Evolutionary conservation across 164 flowering plant genomes (phyloP).

Genomic region (Vitis labrusca): DNA sequence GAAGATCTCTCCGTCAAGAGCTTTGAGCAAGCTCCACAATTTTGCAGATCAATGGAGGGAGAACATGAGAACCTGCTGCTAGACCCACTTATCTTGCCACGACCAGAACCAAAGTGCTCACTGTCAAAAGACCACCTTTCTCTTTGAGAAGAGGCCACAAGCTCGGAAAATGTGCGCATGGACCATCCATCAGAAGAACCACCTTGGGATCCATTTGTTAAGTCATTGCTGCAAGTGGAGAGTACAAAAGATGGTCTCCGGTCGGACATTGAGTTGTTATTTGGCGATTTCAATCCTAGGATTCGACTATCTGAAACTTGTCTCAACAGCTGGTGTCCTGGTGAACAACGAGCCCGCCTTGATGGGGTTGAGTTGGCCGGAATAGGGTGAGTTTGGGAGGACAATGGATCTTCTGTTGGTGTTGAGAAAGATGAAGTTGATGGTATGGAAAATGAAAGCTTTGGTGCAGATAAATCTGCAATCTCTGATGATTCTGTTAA

Average conservation of each 20-base stretch:
- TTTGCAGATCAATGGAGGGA: conserved; percentile 55
- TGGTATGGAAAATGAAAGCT: conserved; percentile 41
- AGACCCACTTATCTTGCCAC: conserved; percentile 51
- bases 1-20: conserved; percentile 62
- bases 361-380: conserved; percentile 54
- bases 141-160: conserved; percentile 70
- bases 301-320: conserved; percentile 66
- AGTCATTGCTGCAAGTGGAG: conserved; percentile 55
- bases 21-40: conserved; percentile 77
- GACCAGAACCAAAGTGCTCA: conserved; percentile 46
- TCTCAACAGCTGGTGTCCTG: conserved; percentile 59
- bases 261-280: conserved; percentile 56
- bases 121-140: conserved; percentile 93
- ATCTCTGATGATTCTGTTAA: conserved; percentile 37
- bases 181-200: conserved; percentile 94
- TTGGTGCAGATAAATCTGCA: conserved; percentile 37
- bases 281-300: conserved; percentile 55
- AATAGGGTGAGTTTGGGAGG: conserved; percentile 27
- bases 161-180: conserved; percentile 75
- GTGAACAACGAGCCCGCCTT: conserved; percentile 52
- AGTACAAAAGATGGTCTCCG: conserved; percentile 58
- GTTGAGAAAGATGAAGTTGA: conserved; percentile 41
- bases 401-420: conserved; percentile 33
- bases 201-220: conserved; percentile 55
- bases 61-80: conserved; percentile 54